Base-by-base conservation (phyloP, 2,329 filamentous ascomycete species). In the Bisporella sp. region DNA sequence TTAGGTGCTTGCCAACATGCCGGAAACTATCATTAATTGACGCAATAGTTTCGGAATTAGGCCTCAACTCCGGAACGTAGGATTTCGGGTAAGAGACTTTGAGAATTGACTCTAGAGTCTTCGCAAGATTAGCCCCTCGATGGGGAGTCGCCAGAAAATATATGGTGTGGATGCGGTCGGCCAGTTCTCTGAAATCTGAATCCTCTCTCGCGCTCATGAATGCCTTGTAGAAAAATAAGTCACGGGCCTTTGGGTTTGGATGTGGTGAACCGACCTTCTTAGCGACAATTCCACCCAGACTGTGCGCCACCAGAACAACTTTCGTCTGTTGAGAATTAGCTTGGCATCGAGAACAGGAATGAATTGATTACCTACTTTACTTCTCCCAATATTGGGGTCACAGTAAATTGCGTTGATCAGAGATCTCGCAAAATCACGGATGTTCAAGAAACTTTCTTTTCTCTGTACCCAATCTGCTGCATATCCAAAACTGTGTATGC, bases 401-500 rank as follows among this genome's bases (percentile, higher is more conserved):
- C 54, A 56, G 33, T 47, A 28, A 21, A 69, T 54, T 2, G 54
- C 60, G 1, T 37, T 59, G 4, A 70, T 52, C 2, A 70, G 51
- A 1, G 61, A 58, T 49, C 65, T 62, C 8, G 62, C 64, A 40
- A 69, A 60, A 44, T 68, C 61, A 33, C 67, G 62, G 13, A 69
- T 52, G 32, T 63, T 64, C 12, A 67, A 50, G n/a, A 31, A 37
- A 21, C 46, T 54, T 3, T 49, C 30, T 30, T 43, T 47, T 11
- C 21, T 40, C 0, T 50, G 32, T 5, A 30, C 50, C 48, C 48
- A 68, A 44, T 67, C 54, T 28, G 67, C 60, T 45, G 61, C 58
- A 46, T 71, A 70, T 3, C 69, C 68, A 52, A 68, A 71, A 4
- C 56, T 64, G 31, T 66, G 62, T 5, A 71, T 62, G 1, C 68